phyloP scores from a whole-genome alignment of 2,329 filamentous ascomycete species.

The Polytolypa hystricis region DNA sequence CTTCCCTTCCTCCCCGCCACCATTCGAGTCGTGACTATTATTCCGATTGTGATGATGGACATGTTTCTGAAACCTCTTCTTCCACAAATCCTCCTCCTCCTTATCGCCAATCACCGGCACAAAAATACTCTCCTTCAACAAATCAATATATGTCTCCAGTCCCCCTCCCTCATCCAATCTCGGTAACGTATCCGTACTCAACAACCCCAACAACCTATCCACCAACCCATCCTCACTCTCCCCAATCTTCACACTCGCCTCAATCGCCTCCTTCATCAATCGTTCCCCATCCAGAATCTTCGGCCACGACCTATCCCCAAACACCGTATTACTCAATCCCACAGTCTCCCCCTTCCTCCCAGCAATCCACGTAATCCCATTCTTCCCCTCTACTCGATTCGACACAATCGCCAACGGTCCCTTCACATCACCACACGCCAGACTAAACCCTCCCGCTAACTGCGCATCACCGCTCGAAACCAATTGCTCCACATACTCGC shows the following conservation, averaged over 20 bases:
- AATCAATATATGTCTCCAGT: conserved; percentile 45
- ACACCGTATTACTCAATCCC: conserved; percentile 51
- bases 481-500: conserved; percentile 43
- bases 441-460: conserved; percentile 49
- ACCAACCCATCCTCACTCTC: conserved; percentile 41
- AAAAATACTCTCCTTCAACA: conserved; percentile 50
- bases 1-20: too few relatives aligned
- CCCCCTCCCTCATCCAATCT: conserved; percentile 36
- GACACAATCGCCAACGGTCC: conserved; percentile 49
- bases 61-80: too few relatives aligned
- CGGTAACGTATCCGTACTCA: conserved; percentile 47
- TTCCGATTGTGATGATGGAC: too few relatives aligned
- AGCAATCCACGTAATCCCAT: conserved; percentile 43
- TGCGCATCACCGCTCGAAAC: conserved; percentile 44
- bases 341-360: conserved; percentile 40
- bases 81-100: conserved; percentile 23
- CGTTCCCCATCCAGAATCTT: conserved; percentile 50
- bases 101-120: conserved; percentile 45
- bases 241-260: conserved; percentile 30
- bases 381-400: conserved; percentile 45
- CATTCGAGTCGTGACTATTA: too few relatives aligned
- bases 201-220: conserved; percentile 39
- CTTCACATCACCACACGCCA: conserved; percentile 47
- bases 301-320: conserved; percentile 49
- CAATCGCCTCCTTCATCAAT: conserved; percentile 40